Evolutionary conservation across 495 filamentous ascomycete genomes (phyloP).

Genomic region (Umbilicaria muhlenbergii): DNA sequence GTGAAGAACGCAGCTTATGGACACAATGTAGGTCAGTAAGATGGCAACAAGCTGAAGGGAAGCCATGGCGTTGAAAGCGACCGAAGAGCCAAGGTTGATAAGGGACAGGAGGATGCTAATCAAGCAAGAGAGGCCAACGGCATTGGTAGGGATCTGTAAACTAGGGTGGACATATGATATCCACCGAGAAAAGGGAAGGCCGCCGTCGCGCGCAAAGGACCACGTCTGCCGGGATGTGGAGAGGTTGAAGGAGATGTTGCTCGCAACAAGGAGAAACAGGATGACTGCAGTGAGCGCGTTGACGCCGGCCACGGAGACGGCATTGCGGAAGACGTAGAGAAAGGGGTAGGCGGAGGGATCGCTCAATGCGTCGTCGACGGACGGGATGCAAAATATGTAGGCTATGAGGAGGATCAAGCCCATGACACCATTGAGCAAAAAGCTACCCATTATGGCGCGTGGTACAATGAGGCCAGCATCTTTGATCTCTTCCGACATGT

Average conservation of each 20-base stretch:
- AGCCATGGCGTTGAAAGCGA: slow-evolving; percentile 27
- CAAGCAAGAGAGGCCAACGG: slow-evolving; percentile 18
- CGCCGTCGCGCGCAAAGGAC: slow-evolving; percentile 33
- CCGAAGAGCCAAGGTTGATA: slow-evolving; percentile 25
- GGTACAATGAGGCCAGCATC: slow-evolving; percentile 26
- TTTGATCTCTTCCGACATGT: slow-evolving; percentile 28
- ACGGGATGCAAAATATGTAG: slow-evolving; percentile 27
- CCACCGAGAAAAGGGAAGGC: slow-evolving; percentile 26
- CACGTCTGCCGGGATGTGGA: slow-evolving; percentile 27
- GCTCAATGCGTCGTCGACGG: slow-evolving; percentile 18
- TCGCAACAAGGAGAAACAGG: slow-evolving; percentile 20
- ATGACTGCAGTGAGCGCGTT: slow-evolving; percentile 25
- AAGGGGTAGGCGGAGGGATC: slow-evolving; percentile 30
- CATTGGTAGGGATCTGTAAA: slow-evolving; percentile 20
- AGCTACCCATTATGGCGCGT: slow-evolving; percentile 25
- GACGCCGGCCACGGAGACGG: slow-evolving; percentile 19
- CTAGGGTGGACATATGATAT: slow-evolving; percentile 12
- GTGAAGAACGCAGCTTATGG: slow-evolving; percentile 21
- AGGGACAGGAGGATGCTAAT: slow-evolving; percentile 21
- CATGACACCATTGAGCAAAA: slow-evolving; percentile 27
- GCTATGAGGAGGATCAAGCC: slow-evolving; percentile 28
- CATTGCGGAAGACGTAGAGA: slow-evolving; percentile 36
- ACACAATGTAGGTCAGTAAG: slow-evolving; percentile 27
- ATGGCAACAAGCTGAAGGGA: slow-evolving; percentile 25
- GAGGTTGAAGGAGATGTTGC: slow-evolving; percentile 24